Conservation (phyloP, 345 rosid species). For the Pistacia vera region DNA sequence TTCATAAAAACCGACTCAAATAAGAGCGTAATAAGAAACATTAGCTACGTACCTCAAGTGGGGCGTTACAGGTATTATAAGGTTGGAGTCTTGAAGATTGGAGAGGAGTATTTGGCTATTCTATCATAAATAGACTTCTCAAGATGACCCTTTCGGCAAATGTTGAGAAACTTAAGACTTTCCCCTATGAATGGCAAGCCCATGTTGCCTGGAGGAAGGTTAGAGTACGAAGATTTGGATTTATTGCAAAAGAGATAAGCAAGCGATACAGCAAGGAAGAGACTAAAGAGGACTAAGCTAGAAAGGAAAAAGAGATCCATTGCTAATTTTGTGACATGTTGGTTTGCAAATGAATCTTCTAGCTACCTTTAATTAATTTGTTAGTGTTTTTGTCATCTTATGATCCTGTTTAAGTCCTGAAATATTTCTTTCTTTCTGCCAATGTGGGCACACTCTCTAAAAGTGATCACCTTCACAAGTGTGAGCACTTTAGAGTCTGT, state of each 20-base stretch:
- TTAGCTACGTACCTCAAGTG: no score
- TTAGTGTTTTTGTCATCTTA: no score
- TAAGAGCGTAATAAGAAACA: no score
- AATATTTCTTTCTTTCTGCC: no score
- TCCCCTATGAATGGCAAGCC: slow-evolving; percentile 48
- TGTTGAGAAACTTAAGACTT: slow-evolving; percentile 37
- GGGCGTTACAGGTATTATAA: no score
- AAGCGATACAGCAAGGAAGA: background rate
- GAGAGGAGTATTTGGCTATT: slow-evolving; percentile 32
- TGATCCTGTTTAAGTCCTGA: no score
- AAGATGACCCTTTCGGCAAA: slow-evolving; percentile 42
- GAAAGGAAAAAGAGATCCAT: slow-evolving; percentile 14
- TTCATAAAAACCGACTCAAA: no score
- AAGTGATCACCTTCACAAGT: no score
- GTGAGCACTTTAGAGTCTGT: no score
- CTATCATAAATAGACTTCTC: slow-evolving; percentile 52
- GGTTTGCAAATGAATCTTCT: background rate
- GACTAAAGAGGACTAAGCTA: background rate
- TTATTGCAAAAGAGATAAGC: background rate
- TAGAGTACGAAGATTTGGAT: background rate
- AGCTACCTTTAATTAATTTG: background rate
- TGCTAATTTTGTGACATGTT: background rate
- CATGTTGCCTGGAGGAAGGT: slow-evolving; percentile 49
- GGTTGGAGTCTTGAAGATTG: slow-evolving; percentile 38
- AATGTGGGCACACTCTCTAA: no score